These are phyloP conservation scores for Aurinia saxatilis DNA, from an alignment of 345 rosid species.

Conservation along the genomic window DNA sequence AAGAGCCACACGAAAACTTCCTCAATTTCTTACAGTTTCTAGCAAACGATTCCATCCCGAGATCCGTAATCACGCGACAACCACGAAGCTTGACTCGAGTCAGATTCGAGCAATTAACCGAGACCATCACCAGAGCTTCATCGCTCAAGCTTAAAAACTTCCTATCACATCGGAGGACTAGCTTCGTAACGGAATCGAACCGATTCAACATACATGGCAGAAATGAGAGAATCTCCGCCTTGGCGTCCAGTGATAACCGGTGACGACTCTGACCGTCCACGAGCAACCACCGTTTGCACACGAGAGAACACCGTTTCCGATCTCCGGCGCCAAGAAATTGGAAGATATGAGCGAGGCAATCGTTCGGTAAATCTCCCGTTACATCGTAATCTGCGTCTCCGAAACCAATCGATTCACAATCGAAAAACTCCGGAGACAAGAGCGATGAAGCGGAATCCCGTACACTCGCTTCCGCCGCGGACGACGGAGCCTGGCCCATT, in stretches of 20 bases:
- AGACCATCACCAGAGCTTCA: slow-evolving; percentile 46
- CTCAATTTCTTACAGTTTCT: slow-evolving; percentile 40
- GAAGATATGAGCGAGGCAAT: slow-evolving; percentile 65
- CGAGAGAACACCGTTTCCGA: slow-evolving; percentile 64
- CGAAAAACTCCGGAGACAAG: slow-evolving; percentile 12
- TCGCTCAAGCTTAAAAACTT: slow-evolving; percentile 50
- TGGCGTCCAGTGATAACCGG: slow-evolving; percentile 59
- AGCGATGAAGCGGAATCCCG: background rate
- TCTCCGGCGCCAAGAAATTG: slow-evolving; percentile 58
- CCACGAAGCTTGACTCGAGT: slow-evolving; percentile 80
- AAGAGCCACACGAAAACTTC: slow-evolving; percentile 68
- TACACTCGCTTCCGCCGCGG: slow-evolving; percentile 8
- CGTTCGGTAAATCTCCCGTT: slow-evolving; percentile 56
- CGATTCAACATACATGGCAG: slow-evolving; percentile 47
- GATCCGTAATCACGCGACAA: slow-evolving; percentile 72
- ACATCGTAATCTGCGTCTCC: slow-evolving; percentile 25
- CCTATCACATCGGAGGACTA: slow-evolving; percentile 66
- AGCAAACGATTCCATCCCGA: slow-evolving; percentile 56
- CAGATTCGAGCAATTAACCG: slow-evolving; percentile 53
- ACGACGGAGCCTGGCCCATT: slow-evolving; percentile 60
- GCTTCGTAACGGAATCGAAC: slow-evolving; percentile 59
- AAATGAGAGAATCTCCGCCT: slow-evolving; percentile 34
- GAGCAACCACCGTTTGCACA: slow-evolving; percentile 59
- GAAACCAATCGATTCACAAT: slow-evolving; percentile 10
- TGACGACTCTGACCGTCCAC: slow-evolving; percentile 69